Percentiles rank a stretch among this genome's conserved stretches.
These are phyloP conservation scores for Leccinum subspadiceum DNA, from an alignment of 1,284 basidiomycete genomes.

Conservation along the genomic window DNA sequence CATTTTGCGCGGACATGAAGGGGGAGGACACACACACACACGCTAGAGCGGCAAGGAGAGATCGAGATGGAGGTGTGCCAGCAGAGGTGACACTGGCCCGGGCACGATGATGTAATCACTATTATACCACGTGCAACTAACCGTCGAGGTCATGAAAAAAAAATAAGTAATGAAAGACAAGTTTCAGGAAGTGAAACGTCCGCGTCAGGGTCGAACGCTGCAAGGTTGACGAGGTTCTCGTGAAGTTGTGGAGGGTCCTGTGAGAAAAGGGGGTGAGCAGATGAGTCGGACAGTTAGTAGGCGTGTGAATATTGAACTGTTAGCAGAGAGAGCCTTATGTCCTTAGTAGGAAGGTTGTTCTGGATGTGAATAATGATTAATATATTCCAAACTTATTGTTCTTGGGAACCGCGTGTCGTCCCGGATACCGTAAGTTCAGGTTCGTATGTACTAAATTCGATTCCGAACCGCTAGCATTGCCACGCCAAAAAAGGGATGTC, in stretches of 20 bases:
- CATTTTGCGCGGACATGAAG: constrained; percentile 21
- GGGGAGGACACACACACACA: not conserved
- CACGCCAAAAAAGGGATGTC: too few relatives aligned
- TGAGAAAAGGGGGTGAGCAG: constrained; percentile 4
- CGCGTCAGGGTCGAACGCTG: not conserved
- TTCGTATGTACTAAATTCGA: too few relatives aligned
- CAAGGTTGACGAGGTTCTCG: not conserved
- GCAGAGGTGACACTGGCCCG: constrained; percentile 5
- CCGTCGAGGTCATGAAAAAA: constrained; percentile 15
- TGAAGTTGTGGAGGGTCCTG: not conserved
- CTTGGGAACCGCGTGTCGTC: too few relatives aligned
- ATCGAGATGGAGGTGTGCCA: constrained; percentile 10
- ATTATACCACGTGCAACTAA: constrained; percentile 25
- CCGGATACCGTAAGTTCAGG: too few relatives aligned
- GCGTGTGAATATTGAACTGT: constrained; percentile 31
- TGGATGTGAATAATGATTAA: too few relatives aligned
- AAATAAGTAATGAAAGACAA: not conserved
- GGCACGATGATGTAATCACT: constrained; percentile 30
- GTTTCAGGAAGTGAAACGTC: constrained; percentile 1
- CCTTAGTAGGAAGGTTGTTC: too few relatives aligned
- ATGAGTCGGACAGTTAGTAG: constrained; percentile 5
- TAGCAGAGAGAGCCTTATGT: constrained; percentile 24
- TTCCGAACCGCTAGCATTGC: too few relatives aligned
- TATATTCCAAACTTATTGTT: too few relatives aligned
- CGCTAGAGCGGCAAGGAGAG: too few relatives aligned